These are phyloP conservation scores for Diaporthe citrichinensis DNA, from an alignment of 2,329 filamentous ascomycete genomes.

Conservation along the genomic window DNA sequence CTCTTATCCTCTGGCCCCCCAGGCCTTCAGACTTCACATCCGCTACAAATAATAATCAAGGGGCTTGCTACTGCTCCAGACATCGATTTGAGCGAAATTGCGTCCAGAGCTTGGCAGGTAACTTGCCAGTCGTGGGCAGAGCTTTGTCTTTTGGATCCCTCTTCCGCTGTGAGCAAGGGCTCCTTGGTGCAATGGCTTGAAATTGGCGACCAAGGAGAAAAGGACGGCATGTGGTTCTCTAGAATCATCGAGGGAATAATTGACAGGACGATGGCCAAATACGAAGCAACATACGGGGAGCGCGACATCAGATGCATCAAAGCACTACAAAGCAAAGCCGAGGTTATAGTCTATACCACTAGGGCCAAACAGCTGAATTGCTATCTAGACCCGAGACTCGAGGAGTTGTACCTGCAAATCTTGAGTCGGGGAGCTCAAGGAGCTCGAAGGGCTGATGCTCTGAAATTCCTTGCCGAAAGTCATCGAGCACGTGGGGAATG, in stretches of 20 bases:
- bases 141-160: background rate
- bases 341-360: background rate
- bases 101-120: background rate
- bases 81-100: slow-evolving; percentile 1
- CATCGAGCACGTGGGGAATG: background rate
- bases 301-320: slow-evolving; percentile 6
- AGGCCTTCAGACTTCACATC: background rate
- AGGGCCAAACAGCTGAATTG: background rate
- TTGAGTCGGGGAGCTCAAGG: background rate
- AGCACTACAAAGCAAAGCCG: background rate
- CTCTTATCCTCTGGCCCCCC: background rate
- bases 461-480: background rate
- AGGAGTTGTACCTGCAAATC: slow-evolving; percentile 1
- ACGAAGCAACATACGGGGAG: background rate
- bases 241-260: background rate
- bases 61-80: slow-evolving; percentile 10
- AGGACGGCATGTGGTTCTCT: slow-evolving; percentile 1
- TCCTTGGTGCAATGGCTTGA: background rate
- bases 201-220: background rate
- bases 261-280: background rate
- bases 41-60: background rate
- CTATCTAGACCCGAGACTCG: background rate
- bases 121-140: slow-evolving; percentile 6
- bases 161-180: background rate
- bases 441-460: background rate